phyloP scores from a whole-genome alignment of 257 asterid species.

The Nicotiana noctiflora region DNA sequence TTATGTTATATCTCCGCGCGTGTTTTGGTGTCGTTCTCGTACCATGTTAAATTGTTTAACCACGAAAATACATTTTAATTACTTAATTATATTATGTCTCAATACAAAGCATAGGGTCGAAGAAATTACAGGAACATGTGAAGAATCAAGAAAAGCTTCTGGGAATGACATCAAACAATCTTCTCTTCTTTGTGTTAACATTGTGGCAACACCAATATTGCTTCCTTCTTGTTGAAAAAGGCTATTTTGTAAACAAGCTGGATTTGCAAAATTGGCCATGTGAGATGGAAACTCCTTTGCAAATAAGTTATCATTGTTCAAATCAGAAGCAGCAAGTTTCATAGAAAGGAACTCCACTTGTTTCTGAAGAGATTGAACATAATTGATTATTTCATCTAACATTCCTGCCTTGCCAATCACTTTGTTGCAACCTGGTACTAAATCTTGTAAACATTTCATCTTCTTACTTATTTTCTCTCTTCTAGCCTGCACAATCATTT shows the following conservation, averaged over 20 bases:
- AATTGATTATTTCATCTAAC: constrained; percentile 80
- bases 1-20: neutral
- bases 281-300: constrained; percentile 52
- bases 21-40: too few relatives aligned
- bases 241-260: constrained; percentile 23
- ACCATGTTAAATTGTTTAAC: neutral
- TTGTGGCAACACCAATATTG: constrained; percentile 20
- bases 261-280: constrained; percentile 31
- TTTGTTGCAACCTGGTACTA: constrained; percentile 69
- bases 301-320: constrained; percentile 35
- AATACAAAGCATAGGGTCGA: neutral
- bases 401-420: constrained; percentile 69
- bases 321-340: constrained; percentile 52
- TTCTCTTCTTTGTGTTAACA: constrained; percentile 34
- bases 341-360: constrained; percentile 84
- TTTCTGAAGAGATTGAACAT: constrained; percentile 70
- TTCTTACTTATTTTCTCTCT: constrained; percentile 73
- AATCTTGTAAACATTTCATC: constrained; percentile 73
- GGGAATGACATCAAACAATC: constrained; percentile 31
- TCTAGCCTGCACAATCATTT: constrained; percentile 40
- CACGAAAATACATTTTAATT: neutral
- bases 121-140: constrained; percentile 30
- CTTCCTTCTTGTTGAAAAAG: constrained; percentile 29
- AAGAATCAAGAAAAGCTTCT: constrained; percentile 42
- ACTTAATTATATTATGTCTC: neutral